Percentiles rank a stretch among this genome's conserved stretches.
Conservation (phyloP, 2,329 filamentous ascomycete genomes). For the Ophiostoma perfectum region DNA sequence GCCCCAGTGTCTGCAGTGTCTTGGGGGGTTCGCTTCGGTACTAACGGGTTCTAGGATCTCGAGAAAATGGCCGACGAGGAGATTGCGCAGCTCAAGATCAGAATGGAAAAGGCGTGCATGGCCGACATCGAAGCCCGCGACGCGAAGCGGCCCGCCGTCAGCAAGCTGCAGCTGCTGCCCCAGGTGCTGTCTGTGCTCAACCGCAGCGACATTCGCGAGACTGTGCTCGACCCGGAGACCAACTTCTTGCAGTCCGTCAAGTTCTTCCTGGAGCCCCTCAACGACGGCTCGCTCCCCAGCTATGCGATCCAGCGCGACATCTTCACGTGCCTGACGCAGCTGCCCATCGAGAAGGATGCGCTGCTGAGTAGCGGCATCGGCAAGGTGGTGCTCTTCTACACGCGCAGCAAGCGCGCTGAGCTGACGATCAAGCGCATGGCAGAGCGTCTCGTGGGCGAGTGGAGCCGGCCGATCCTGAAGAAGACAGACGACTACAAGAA, state of each 20-base stretch:
- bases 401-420: constrained; percentile 86
- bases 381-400: constrained; percentile 96
- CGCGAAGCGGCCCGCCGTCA: constrained; percentile 71
- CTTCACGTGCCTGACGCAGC: constrained; percentile 69
- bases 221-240: constrained; percentile 86
- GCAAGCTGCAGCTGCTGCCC: constrained; percentile 90
- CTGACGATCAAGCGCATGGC: constrained; percentile 86
- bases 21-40: background rate
- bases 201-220: constrained; percentile 77
- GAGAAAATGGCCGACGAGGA: constrained; percentile 87
- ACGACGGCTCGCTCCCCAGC: constrained; percentile 87
- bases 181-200: constrained; percentile 85
- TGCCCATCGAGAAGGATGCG: constrained; percentile 87
- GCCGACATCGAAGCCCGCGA: constrained; percentile 78
- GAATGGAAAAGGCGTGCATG: constrained; percentile 87
- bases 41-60: constrained; percentile 58
- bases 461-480: constrained; percentile 91
- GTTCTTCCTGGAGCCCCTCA: constrained; percentile 93
- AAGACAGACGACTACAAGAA: constrained; percentile 93
- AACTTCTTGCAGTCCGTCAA: constrained; percentile 93
- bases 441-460: constrained; percentile 86
- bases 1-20: too few relatives aligned
- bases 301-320: constrained; percentile 97
- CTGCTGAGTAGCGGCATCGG: constrained; percentile 88
- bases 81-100: constrained; percentile 77